Base-by-base conservation (phyloP, 257 asterid species). In the Scutellaria baicalensis region DNA sequence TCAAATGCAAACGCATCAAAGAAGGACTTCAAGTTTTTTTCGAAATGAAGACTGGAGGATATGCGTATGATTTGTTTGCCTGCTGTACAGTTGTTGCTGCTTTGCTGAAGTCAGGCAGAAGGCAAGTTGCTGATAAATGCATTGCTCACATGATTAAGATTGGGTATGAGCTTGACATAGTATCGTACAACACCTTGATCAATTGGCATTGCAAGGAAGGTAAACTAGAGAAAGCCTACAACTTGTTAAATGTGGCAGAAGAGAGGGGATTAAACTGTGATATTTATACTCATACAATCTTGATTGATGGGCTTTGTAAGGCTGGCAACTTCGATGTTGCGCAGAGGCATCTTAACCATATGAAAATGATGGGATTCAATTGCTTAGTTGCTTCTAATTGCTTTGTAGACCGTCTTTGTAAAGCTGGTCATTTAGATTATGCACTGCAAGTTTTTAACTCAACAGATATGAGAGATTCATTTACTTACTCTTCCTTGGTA, bases 31-130 rank as follows among this genome's bases (percentile, higher is more conserved):
- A 82, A 65, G 64, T 89, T 52, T 91, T 89, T 59, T 47, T 38
- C 23, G 95, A 91, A 85, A 91, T 93, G 99, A 91, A 88, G 84
- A 78, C 75, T 17, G 77, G 81, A 67, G 97, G 99, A 59, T 93
- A 87, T 71, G 82, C 89, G 6, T 84, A 85, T 70, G 99, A 93
- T 78, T 73, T 87, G 39, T 89, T 89, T 68, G 79, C 91, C 17
- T 87, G 84, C 78, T 91, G 96, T 82, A 86, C 97, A 0, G 88
- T 91, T 47, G 71, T 87, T 13, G 88, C 84, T 4, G 92, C 92
- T 70, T 78, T 91, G 74, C 64, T 91, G 45, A 93, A 84, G 83
- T 64, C 76, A 0, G 86, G 91, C 51, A 81, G 79, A 74, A 78
- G 60, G 48, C 69, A 40, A 31, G 83, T 83, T 63, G 89, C 95